Base-by-base conservation (phyloP, 1,139 yeast species). In the Blastobotrys ciferrii region DNA sequence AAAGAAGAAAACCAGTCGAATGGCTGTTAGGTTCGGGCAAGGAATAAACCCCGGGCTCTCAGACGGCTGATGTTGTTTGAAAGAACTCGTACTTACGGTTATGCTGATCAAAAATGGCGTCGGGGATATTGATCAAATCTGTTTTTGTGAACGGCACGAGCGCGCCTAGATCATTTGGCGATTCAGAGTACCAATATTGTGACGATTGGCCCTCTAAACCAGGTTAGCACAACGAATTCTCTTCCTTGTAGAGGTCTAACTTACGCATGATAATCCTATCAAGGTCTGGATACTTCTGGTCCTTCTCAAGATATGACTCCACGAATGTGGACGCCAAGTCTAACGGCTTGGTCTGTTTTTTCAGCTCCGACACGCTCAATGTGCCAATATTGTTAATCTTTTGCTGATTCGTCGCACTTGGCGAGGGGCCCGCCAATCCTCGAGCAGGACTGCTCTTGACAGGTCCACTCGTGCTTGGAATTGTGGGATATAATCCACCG, bases 91-190 rank as follows among this genome's bases (percentile, higher is more conserved):
- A 49, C 58, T 30, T 49, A 57, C 61, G 60, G 58, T 80, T 82
- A 62, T 84, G 81, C 58, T 87, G 91, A 53, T 84, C 87, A 57
- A 87, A 80, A 55, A 89, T 82, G 54, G 79, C 81, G 64, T 89
- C 96, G 0, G 98, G 98, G 47, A 91, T 80, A 60, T 79, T 81
- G 52, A 82, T 74, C 50, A 83, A 82, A 42, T 78, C 77, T 3
- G 82, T 73, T 58, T 84, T 82, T 58, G 82, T 91, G 64, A 88
- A 89, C 7, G 96, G 84, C n/a, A 86, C 78, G 61, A 86, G 83
- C 1, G 71, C 62, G 2, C 68, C 68, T 18, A 64, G 47, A 14
- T 60, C 59, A 13, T 46, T 45, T 1, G 59, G 43, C 31, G 53
- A 43, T 20, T 54, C 57, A n/a, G 49, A 47, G 44, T 47, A 58